Evolutionary conservation across 352 stramenopile genomes (phyloP).

Genomic region (Phytophthora palmivora): DNA sequence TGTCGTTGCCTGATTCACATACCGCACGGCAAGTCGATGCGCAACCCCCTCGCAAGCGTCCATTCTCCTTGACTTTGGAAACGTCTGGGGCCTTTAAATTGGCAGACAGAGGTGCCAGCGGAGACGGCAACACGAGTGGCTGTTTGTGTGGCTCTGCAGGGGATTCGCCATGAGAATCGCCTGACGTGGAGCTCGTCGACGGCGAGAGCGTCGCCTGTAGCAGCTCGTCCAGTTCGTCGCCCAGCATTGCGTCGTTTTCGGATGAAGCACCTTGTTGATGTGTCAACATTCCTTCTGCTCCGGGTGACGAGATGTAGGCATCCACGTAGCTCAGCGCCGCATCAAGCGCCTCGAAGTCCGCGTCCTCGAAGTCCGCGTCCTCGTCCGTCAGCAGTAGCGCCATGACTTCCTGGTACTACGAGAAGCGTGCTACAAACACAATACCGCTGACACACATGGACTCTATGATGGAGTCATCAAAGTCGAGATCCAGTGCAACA

Average conservation of each 20-base stretch:
- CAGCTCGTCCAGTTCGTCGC: slow-evolving; percentile 29
- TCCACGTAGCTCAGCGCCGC: slow-evolving; percentile 39
- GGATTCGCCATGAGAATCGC: not conserved
- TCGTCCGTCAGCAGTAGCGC: slow-evolving; percentile 32
- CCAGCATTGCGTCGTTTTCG: slow-evolving; percentile 13
- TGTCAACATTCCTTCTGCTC: not conserved
- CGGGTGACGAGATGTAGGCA: slow-evolving; percentile 12
- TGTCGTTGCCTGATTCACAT: not conserved
- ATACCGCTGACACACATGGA: slow-evolving; percentile 2
- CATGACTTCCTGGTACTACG: slow-evolving; percentile 2
- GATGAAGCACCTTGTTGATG: slow-evolving; percentile 15
- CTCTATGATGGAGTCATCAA: too few relatives aligned
- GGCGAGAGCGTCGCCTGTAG: slow-evolving; percentile 16
- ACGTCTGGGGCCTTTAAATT: slow-evolving; percentile 18
- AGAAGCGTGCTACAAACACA: not conserved
- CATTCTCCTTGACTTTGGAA: slow-evolving; percentile 28
- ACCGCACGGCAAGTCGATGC: slow-evolving; percentile 4
- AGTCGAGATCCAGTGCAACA: slow-evolving; percentile 9
- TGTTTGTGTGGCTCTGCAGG: not conserved
- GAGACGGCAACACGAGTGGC: slow-evolving; percentile 18
- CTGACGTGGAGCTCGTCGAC: slow-evolving; percentile 12
- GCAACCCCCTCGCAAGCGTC: slow-evolving; percentile 16
- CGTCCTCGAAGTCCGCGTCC: slow-evolving; percentile 20
- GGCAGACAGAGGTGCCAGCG: slow-evolving; percentile 12
- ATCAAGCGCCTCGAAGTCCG: slow-evolving; percentile 26